Percentiles rank a stretch among this genome's conserved stretches.
These are phyloP conservation scores for Phytophthora pistaciae DNA, from an alignment of 352 stramenopile species.

Conservation along the genomic window DNA sequence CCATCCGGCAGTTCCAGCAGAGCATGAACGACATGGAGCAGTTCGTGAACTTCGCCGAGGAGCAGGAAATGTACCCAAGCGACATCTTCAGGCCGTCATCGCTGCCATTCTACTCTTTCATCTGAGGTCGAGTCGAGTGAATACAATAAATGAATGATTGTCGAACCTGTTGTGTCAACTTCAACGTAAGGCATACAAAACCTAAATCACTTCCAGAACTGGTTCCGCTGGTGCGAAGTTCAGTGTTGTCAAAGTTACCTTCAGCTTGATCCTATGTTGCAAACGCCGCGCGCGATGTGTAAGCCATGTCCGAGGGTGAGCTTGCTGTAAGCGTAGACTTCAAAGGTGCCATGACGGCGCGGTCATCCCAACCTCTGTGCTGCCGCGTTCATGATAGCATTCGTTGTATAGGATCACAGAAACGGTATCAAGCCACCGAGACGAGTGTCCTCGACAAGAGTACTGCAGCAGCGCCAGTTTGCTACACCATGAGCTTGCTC, in stretches of 20 bases:
- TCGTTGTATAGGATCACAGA: too few species aligned
- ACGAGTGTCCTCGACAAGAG: neutral
- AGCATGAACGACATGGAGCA: conserved; percentile 40
- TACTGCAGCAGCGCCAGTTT: neutral
- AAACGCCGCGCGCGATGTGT: too few species aligned
- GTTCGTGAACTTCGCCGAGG: conserved; percentile 81
- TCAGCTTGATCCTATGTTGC: too few species aligned
- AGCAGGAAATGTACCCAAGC: conserved; percentile 88
- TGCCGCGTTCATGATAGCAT: too few species aligned
- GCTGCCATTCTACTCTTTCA: conserved; percentile 44
- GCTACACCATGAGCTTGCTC: neutral
- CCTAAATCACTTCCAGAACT: neutral
- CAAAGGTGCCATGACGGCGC: too few species aligned
- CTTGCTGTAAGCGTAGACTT: too few species aligned
- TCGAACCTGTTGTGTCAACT: neutral
- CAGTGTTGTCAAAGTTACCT: too few species aligned
- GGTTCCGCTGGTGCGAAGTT: too few species aligned
- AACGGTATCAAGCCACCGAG: neutral
- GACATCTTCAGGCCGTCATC: conserved; percentile 41
- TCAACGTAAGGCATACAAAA: conserved; percentile 4
- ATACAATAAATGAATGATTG: neutral
- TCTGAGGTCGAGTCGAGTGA: conserved; percentile 6
- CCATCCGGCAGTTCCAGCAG: conserved; percentile 38
- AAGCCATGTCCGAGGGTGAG: too few species aligned
- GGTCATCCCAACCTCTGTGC: too few species aligned